Conservation (phyloP, 345 rosid genomes). For the Eucalyptus sp. region DNA sequence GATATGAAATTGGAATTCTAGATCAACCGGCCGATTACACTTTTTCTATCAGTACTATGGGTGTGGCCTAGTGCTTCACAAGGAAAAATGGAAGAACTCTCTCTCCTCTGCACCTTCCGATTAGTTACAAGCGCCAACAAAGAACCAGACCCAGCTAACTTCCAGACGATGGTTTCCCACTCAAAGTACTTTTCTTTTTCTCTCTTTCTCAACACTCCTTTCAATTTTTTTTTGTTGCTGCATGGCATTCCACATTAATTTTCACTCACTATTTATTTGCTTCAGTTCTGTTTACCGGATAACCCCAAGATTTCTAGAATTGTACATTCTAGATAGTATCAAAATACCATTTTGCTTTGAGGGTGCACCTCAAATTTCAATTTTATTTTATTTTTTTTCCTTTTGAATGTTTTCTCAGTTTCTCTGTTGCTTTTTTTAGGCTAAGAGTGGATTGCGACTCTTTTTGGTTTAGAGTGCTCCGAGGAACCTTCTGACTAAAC, state of each 20-base stretch:
- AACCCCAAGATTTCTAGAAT: not conserved
- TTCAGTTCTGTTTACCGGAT: not conserved
- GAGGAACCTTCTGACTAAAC: not conserved
- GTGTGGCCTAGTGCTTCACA: not conserved
- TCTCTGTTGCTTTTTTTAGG: not conserved
- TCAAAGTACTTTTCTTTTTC: not conserved
- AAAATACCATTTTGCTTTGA: not conserved
- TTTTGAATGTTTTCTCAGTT: not conserved
- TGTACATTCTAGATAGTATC: not conserved
- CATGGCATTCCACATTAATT: not conserved
- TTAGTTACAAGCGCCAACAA: not conserved
- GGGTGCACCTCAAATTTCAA: not conserved
- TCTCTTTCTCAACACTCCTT: not conserved
- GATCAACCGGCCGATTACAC: not conserved
- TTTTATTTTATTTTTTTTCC: not conserved
- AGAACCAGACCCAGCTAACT: not conserved
- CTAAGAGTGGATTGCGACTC: not conserved
- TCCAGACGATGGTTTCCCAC: not conserved
- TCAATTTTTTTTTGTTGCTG: not conserved
- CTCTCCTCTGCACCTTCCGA: not conserved
- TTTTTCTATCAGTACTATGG: not conserved
- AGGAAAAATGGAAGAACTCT: not conserved
- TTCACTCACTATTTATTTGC: not conserved
- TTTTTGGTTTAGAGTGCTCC: not conserved
- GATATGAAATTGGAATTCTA: not conserved